Evolutionary conservation across 2,329 filamentous ascomycete genomes (phyloP), one percentile per base, ranked within the genome.

Genomic region (Monosporascus sp.): DNA sequence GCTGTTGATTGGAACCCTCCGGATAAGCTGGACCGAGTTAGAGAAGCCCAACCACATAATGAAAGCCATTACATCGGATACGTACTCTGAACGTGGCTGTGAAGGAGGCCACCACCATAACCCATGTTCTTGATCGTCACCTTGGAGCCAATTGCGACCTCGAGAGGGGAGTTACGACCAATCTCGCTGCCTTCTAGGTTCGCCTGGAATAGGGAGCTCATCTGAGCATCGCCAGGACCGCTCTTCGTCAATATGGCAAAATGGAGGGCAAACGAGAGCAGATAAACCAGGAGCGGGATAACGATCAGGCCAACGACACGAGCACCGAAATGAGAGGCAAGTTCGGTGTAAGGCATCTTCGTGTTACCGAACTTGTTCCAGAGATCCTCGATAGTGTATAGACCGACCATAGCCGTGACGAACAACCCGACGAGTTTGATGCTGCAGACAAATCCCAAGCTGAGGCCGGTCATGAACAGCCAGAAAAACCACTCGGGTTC

Each of bases 101-200:
- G 93, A 46, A 97, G 85, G 37, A 99, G 84, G 69, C 94, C 94
- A 67, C 94, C 94, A 55, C 94, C 94, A 65, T 99, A 99, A 34
- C 94, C 94, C 94, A 97, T 99, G 71, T 99, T 99, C 81, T 99
- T 99, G 60, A 99, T 77, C 0, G 94, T 99, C 8, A 88, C 89
- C 54, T 88, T 85, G 37, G 94, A 99, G 25, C 95, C 94, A 58
- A 88, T 79, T 5, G 91, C 93, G 59, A 99, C 79, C 68, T 99
- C 94, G 17, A 99, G 81, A 22, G 95, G 94, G 66, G 92, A 97
- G 70, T 96, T 88, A 70, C 90, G 91, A 66, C 93, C 93, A 57
- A 99, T 93, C 59, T 95, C 89, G 11, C 93, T 97, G 25, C 94
- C 94, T 64, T 84, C 86, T 38, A 99, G 81, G 68, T 99, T 99